Conservation (phyloP, 108 stramenopile genomes). For the Tribonema minus region DNA sequence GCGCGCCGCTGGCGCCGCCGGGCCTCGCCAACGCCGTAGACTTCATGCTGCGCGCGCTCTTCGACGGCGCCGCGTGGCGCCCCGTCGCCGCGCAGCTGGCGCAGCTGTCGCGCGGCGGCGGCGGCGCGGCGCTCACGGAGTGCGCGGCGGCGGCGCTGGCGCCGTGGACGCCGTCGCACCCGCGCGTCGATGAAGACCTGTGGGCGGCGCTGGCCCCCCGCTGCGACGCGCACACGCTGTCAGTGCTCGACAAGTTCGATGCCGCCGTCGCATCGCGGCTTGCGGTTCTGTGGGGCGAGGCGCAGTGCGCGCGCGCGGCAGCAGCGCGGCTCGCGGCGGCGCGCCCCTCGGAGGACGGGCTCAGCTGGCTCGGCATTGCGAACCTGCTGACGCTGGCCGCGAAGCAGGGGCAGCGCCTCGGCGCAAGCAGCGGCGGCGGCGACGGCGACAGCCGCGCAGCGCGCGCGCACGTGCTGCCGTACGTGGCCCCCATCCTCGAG, state of each 20-base stretch:
- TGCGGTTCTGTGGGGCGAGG: neutral
- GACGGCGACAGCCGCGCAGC: neutral
- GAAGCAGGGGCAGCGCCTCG: neutral
- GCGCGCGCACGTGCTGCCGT: neutral
- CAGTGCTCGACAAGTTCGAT: too few species aligned
- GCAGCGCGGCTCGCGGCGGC: neutral
- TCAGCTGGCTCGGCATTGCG: constrained; percentile 19
- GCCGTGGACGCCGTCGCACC: neutral
- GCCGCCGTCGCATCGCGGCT: neutral
- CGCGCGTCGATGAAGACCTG: neutral
- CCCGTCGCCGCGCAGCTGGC: neutral
- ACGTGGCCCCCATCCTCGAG: neutral
- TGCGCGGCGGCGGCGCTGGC: too few species aligned
- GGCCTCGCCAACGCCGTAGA: neutral
- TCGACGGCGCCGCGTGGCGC: neutral
- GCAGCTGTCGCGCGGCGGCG: neutral
- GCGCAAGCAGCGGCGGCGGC: neutral
- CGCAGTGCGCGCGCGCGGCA: neutral
- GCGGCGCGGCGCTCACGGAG: too few species aligned
- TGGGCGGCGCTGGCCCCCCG: too few species aligned
- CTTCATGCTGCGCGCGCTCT: neutral
- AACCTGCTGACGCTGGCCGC: neutral
- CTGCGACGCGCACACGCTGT: too few species aligned
- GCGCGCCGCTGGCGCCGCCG: neutral
- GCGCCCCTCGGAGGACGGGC: neutral